A percentile compares a stretch with the other conserved stretches of the same genome.
Evolutionary conservation across 768 basidiomycete genomes (phyloP).

Genomic region (Boletus vinaceobasis): DNA sequence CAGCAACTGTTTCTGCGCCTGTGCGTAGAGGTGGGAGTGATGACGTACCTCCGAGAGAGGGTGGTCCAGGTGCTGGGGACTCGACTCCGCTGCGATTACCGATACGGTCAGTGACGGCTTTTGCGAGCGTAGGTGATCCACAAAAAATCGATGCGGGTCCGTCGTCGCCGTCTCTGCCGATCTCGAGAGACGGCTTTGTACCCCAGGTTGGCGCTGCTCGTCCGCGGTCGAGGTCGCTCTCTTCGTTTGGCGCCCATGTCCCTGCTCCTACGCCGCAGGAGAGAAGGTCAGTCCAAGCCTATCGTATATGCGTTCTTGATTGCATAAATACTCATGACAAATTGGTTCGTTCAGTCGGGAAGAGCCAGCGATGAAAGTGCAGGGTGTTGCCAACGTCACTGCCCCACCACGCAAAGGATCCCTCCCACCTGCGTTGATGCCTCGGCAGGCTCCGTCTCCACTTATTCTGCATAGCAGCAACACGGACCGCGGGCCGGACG

Average conservation of each 20-base stretch:
- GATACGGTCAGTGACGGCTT: conserved; percentile 11
- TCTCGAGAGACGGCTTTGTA: conserved; percentile 63
- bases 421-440: conserved; percentile 21
- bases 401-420: conserved; percentile 3
- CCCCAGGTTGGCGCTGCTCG: conserved; percentile 51
- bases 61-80: background rate
- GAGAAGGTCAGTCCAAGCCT: conserved; percentile 16
- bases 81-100: conserved; percentile 14
- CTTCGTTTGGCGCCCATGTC: conserved; percentile 52
- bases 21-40: conserved; percentile 17
- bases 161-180: conserved; percentile 12
- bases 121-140: background rate
- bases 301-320: background rate
- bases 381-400: background rate
- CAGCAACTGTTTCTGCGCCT: conserved; percentile 32
- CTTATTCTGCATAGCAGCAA: conserved; percentile 11
- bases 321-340: background rate
- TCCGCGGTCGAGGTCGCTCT: conserved; percentile 70
- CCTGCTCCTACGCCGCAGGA: background rate
- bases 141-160: background rate
- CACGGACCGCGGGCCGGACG: conserved; percentile 1
- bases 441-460: conserved; percentile 19
- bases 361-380: conserved; percentile 18
- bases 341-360: conserved; percentile 16
- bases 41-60: background rate